Evolutionary conservation across 2,329 filamentous ascomycete genomes (phyloP), one percentile per base, ranked within the genome.

Genomic region (Fusarium sp.): DNA sequence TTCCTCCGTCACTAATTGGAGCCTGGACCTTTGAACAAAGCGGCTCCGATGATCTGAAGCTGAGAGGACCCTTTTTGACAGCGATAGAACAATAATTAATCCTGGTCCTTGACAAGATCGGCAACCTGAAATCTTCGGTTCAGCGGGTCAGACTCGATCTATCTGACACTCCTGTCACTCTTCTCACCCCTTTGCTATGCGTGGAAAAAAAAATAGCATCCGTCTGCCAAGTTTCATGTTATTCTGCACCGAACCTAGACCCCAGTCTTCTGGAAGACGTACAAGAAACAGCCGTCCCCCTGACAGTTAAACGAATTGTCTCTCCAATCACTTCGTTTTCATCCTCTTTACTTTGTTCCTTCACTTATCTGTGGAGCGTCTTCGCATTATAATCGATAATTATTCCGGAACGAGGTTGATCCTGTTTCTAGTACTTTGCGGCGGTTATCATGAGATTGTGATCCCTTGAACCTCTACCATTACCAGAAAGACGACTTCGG

Each of bases 381-480:
- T 60, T 61, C 40, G 28, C 67, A 64, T 63, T 65, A 52, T 77
- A 76, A 77, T 77, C 70, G 38, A 60, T 77, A 77, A 77, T 76
- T 66, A 67, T 52, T 46, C 61, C 56, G 54, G 63, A 69, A 72
- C 67, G 75, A 65, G 69, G 70, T 67, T 65, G 50, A 71, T 50
- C 61, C 46, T 32, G 50, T 67, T 66, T 63, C 67, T 54, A 62
- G 38, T 54, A 61, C 56, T 33, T 54, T 62, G 60, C 52, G 60
- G 57, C 59, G 23, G 56, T 68, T 66, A 67, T 40, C 44, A 72
- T 75, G 71, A 54, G 64, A 72, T 56, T 63, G 59, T 75, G 71
- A 58, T 61, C 63, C 46, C 47, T 56, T 66, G 38, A 61, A 75
- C 57, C 71, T 52, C 71, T 60, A 67, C 33, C 59, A 64, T 37